Percentiles rank a stretch among this genome's conserved stretches.
Evolutionary conservation across 768 basidiomycete genomes (phyloP).

Genomic region (Pulveroboletus frians): DNA sequence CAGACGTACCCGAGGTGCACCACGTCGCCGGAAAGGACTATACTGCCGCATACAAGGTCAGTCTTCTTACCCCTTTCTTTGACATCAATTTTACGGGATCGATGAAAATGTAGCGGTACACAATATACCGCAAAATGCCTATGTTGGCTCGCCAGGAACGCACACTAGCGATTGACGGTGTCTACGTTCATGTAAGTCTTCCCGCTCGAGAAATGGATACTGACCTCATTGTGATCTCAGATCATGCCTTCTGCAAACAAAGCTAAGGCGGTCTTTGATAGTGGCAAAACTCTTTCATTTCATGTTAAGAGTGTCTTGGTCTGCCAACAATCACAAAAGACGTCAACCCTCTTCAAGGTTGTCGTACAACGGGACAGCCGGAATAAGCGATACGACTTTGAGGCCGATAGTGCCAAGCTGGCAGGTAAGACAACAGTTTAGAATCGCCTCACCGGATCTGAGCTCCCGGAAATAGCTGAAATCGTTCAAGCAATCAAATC

Average conservation of each 20-base stretch:
- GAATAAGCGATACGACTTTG: constrained; percentile 94
- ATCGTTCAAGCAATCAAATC: constrained; percentile 70
- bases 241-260: constrained; percentile 86
- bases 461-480: constrained; percentile 44
- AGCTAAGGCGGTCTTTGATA: constrained; percentile 78
- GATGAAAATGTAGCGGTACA: constrained; percentile 63
- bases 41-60: constrained; percentile 81
- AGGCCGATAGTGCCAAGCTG: constrained; percentile 80
- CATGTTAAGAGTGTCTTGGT: constrained; percentile 84
- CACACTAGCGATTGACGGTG: constrained; percentile 89
- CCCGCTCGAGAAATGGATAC: neutral
- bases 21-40: constrained; percentile 67
- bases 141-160: constrained; percentile 92
- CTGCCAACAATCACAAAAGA: constrained; percentile 79
- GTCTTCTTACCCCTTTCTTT: constrained; percentile 3
- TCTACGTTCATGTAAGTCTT: constrained; percentile 75
- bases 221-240: constrained; percentile 34
- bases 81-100: neutral
- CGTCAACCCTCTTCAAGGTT: constrained; percentile 81
- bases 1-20: constrained; percentile 56
- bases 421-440: constrained; percentile 50
- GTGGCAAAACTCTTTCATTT: constrained; percentile 86
- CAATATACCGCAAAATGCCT: constrained; percentile 89
- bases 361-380: constrained; percentile 69
- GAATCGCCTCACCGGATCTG: neutral